Evolutionary conservation across 805 yeast genomes (phyloP).

Genomic region (Sugiyamaella smithiae): DNA sequence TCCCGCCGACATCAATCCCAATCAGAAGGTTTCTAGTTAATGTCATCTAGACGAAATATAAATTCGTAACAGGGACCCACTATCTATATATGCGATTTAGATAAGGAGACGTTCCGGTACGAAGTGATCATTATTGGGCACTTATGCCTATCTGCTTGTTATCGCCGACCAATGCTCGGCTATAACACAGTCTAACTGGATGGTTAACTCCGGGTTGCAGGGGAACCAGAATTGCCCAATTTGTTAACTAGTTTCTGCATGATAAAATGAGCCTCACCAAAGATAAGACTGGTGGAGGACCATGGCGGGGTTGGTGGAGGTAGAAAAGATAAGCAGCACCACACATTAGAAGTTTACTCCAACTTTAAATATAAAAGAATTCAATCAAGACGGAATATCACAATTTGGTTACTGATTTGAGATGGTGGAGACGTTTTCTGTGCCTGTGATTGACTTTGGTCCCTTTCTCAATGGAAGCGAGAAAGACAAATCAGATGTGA

Average conservation of each 20-base stretch:
- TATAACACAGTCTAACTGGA: background rate
- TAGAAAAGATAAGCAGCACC: too few species aligned
- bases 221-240: too few species aligned
- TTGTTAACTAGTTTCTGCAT: too few species aligned
- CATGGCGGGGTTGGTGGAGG: too few species aligned
- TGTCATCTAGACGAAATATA: too few species aligned
- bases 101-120: background rate
- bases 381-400: too few species aligned
- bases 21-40: constrained; percentile 41
- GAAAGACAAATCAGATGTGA: constrained; percentile 1
- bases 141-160: background rate
- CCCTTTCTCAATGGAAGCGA: background rate
- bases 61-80: too few species aligned
- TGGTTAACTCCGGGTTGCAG: background rate
- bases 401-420: too few species aligned
- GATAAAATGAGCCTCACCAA: too few species aligned
- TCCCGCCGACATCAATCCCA: constrained; percentile 55
- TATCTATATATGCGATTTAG: background rate
- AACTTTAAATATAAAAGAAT: too few species aligned
- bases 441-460: constrained; percentile 1
- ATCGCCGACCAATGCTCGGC: background rate
- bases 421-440: constrained; percentile 15
- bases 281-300: too few species aligned
- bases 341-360: too few species aligned
- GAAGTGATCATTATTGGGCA: background rate